A percentile compares a stretch with the other conserved stretches of the same genome.
Evolutionary conservation across 163 green algal species (phyloP).

Genomic region (Scenedesmus sp.): DNA sequence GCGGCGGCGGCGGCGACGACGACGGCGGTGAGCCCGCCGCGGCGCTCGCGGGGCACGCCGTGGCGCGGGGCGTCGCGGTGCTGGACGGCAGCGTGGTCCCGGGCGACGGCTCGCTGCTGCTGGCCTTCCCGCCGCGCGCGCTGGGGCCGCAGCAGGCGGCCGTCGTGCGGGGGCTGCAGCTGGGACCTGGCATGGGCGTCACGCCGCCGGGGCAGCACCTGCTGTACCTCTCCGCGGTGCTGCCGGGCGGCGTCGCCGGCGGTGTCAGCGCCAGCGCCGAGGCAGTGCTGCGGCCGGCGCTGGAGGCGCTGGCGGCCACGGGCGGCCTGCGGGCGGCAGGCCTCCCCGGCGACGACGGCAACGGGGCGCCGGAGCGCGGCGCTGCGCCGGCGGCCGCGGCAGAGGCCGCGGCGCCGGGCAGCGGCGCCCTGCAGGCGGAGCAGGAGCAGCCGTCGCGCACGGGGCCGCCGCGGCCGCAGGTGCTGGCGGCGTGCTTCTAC

Average conservation of each 20-base stretch:
- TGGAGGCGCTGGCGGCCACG: neutral
- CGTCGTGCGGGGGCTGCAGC: constrained; percentile 38
- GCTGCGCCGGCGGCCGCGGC: neutral
- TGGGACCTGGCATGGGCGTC: constrained; percentile 16
- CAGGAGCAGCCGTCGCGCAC: neutral
- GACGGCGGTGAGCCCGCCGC: too few species aligned
- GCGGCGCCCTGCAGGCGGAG: neutral
- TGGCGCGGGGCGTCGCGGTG: constrained; percentile 21
- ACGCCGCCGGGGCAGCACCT: constrained; percentile 31
- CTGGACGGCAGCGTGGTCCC: constrained; percentile 31
- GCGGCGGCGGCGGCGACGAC: constrained; percentile 7
- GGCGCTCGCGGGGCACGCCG: too few species aligned
- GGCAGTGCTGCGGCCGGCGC: neutral
- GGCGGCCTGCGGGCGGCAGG: neutral
- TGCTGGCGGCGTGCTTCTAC: constrained; percentile 32
- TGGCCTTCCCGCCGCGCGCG: constrained; percentile 33
- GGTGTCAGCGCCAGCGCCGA: neutral
- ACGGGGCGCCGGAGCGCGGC: neutral
- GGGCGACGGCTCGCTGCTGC: constrained; percentile 30
- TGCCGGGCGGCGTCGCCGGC: neutral
- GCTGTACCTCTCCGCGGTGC: constrained; percentile 40
- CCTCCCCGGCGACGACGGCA: too few species aligned
- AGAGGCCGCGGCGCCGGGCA: neutral
- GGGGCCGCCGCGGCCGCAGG: neutral
- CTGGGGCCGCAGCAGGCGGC: neutral